Evolutionary conservation across 495 filamentous ascomycete genomes (phyloP).

Genomic region (Hyphodiscus hymeniophilus): DNA sequence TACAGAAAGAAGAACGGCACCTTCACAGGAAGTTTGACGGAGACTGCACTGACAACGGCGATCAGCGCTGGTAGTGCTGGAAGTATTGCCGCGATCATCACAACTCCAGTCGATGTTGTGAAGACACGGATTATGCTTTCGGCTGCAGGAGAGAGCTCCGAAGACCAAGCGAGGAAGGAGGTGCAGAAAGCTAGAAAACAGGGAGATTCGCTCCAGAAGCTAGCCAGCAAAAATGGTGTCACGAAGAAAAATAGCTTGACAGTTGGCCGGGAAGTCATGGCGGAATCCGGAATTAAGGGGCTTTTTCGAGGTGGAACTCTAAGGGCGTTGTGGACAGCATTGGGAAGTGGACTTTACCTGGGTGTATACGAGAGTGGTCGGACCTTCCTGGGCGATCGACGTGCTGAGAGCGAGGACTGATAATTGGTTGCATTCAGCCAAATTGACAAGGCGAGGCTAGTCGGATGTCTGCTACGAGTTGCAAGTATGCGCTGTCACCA

Average conservation of each 20-base stretch:
- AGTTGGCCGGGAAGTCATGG: constrained; percentile 54
- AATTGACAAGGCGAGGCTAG: not conserved
- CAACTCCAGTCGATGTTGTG: constrained; percentile 76
- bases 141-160: constrained; percentile 28
- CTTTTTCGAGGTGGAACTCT: constrained; percentile 72
- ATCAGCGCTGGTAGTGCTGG: constrained; percentile 62
- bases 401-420: not conserved
- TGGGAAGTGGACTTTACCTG: constrained; percentile 77
- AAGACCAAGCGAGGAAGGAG: constrained; percentile 16
- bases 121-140: constrained; percentile 73
- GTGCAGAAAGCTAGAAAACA: constrained; percentile 17
- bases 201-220: constrained; percentile 20
- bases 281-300: constrained; percentile 57
- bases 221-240: constrained; percentile 22
- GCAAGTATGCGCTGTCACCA: constrained; percentile 1
- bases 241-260: constrained; percentile 34
- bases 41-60: constrained; percentile 62
- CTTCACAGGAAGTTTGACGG: constrained; percentile 32
- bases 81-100: constrained; percentile 58
- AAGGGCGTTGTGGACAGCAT: constrained; percentile 69
- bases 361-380: constrained; percentile 77
- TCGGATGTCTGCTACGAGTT: constrained; percentile 2
- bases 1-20: constrained; percentile 18
- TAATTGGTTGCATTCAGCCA: not conserved
- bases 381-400: constrained; percentile 46